Evolutionary conservation across 1,139 yeast species (phyloP), one percentile per base, ranked within the genome.

Genomic region (Barnettozyma hawaiiensis): DNA sequence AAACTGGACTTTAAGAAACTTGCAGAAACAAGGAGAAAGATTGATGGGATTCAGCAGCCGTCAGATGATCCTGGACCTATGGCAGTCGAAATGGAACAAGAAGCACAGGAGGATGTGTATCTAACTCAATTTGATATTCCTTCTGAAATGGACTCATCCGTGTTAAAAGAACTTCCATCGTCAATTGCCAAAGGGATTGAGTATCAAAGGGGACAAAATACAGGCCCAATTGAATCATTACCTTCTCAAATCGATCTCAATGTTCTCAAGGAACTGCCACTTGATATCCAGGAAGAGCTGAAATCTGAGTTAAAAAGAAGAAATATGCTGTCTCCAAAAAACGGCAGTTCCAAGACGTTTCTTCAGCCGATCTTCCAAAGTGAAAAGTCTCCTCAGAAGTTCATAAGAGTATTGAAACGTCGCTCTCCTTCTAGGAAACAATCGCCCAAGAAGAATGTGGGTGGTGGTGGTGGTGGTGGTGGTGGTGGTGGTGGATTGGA

Each of bases 241-340:
- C 63, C 65, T 1, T 48, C 49, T 22, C 61, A 65, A 18, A 71
- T 79, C 19, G 81, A 79, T 47, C 67, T 76, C 73, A 75, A 71
- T 2, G 76, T 77, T 0, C 76, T 78, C 51, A 62, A 72, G 10
- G 66, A 65, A n/a, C 56, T 80, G 6, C 86, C 86, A 0, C 42
- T 46, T n/a, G 75, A 72, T 7, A 71, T 80, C 2, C 73, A 71
- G 47, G 48, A 58, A 3, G 86, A 80, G 47, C 52, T 79, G 6
- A 64, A 63, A 45, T 53, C 54, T 2, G 84, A 79, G 47, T 51
- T 77, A 31, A 49, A 61, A 4, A 41, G 54, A 36, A 45, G 55
- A 40, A 65, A 61, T 40, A 55, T 64, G 47, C 46, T 35, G 31
- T 55, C 49, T 48, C 62, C 47, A 37, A 40, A 45, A 32, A 52